phyloP scores from a whole-genome alignment of 176 grass and related monocot genomes.

The Carex cristatella region DNA sequence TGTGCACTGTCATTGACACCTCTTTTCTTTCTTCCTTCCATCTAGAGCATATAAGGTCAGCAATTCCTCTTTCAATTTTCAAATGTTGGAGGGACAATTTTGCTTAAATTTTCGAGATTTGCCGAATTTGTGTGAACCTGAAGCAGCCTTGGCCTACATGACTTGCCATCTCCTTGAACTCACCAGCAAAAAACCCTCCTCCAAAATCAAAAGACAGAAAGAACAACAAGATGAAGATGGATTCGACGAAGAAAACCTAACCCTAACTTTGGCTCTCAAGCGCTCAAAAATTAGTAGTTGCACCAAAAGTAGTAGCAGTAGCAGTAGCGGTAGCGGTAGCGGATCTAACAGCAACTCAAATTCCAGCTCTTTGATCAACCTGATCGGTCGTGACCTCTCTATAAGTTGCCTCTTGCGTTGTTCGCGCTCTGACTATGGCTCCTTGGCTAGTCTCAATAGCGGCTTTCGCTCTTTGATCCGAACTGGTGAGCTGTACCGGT shows the following conservation, averaged over 20 bases:
- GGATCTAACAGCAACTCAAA: conserved; percentile 28
- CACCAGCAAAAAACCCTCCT: conserved; percentile 53
- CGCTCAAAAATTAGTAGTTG: conserved; percentile 7
- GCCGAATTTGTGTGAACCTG: conserved; percentile 57
- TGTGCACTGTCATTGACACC: neutral
- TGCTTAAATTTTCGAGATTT: conserved; percentile 67
- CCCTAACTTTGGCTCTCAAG: conserved; percentile 19
- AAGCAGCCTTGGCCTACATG: conserved; percentile 75
- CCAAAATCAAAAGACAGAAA: conserved; percentile 8
- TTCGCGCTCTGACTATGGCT: conserved; percentile 76
- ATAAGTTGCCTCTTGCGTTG: conserved; percentile 75
- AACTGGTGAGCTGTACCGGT: conserved; percentile 67
- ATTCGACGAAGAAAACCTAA: conserved; percentile 11
- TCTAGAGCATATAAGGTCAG: conserved; percentile 1
- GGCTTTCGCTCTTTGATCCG: conserved; percentile 60
- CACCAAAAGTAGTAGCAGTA: conserved; percentile 15
- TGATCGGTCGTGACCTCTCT: conserved; percentile 73
- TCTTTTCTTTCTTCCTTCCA: conserved; percentile 11
- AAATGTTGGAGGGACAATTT: conserved; percentile 85
- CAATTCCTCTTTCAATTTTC: conserved; percentile 23
- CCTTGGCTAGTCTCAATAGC: conserved; percentile 59
- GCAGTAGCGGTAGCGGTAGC: neutral
- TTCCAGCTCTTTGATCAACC: conserved; percentile 69
- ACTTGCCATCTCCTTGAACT: conserved; percentile 84
- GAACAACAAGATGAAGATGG: conserved; percentile 6